A percentile compares a stretch with the other conserved stretches of the same genome.
phyloP scores from a whole-genome alignment of 2,329 filamentous ascomycete species.

The Fusarium temperatum region DNA sequence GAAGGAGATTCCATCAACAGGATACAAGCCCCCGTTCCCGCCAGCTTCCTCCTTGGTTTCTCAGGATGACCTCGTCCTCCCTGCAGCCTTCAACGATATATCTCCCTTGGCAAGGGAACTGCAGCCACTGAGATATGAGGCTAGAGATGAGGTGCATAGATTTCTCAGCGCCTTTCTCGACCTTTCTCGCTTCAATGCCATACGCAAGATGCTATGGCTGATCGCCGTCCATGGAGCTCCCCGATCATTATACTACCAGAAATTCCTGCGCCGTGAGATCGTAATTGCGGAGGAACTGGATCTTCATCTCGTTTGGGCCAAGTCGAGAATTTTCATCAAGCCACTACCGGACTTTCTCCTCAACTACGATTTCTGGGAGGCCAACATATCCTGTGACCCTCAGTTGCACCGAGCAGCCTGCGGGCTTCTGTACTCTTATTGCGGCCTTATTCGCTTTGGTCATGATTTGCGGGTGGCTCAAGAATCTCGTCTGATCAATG shows the following conservation, averaged over 20 bases:
- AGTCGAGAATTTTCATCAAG: background rate
- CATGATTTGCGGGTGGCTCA: background rate
- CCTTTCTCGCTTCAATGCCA: background rate
- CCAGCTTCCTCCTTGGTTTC: background rate
- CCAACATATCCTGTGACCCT: background rate
- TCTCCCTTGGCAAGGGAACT: background rate
- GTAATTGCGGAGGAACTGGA: background rate
- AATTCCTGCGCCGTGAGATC: background rate
- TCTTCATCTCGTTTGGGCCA: background rate
- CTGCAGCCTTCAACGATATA: background rate
- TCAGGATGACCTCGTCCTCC: background rate
- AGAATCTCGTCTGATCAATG: background rate
- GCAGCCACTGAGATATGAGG: background rate
- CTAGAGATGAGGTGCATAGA: background rate
- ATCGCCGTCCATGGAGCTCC: background rate
- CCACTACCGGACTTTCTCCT: background rate
- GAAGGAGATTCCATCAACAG: background rate
- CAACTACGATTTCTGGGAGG: slow-evolving; percentile 1
- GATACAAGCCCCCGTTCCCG: background rate
- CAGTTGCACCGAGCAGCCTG: background rate
- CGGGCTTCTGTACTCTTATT: background rate
- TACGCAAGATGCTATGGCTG: background rate
- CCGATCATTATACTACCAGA: background rate
- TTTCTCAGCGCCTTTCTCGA: background rate
- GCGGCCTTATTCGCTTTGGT: background rate